Evolutionary conservation across 2,329 filamentous ascomycete genomes (phyloP).

Genomic region (Remersonia thermophila): DNA sequence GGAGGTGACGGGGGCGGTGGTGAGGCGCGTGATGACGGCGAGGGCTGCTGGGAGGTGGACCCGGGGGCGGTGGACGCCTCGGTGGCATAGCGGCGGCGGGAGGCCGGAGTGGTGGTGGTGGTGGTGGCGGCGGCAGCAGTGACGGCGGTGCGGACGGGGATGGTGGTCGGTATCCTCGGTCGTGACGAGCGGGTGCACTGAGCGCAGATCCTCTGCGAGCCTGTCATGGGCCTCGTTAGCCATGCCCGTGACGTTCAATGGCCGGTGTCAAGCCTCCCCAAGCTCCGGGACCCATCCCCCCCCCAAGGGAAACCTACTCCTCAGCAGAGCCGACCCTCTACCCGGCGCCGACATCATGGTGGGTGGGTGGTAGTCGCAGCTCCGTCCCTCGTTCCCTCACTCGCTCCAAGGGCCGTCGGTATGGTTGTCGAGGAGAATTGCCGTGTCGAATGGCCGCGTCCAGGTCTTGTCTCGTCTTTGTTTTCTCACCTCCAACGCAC

Average conservation of each 20-base stretch:
- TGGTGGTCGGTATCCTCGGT: not conserved
- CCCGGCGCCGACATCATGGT: slow-evolving; percentile 42
- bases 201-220: slow-evolving; percentile 21
- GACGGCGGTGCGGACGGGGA: not conserved
- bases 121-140: slow-evolving; percentile 1
- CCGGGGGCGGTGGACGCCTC: slow-evolving; percentile 17
- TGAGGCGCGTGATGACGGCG: slow-evolving; percentile 11
- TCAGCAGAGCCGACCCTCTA: slow-evolving; percentile 41
- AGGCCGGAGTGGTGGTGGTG: no score
- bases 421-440: no score
- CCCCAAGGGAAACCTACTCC: slow-evolving; percentile 26
- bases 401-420: not conserved
- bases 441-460: no score
- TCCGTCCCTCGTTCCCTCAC: slow-evolving; percentile 2
- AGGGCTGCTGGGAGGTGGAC: slow-evolving; percentile 3
- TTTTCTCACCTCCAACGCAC: no score
- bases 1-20: slow-evolving; percentile 20
- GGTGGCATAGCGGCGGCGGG: slow-evolving; percentile 23
- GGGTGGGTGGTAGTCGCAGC: not conserved
- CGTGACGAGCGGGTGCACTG: slow-evolving; percentile 20
- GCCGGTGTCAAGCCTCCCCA: no score
- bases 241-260: no score
- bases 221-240: slow-evolving; percentile 6
- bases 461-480: no score
- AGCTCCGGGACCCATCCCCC: no score